phyloP scores from a whole-genome alignment of 495 filamentous ascomycete species.

The Xylaria flabelliformis region DNA sequence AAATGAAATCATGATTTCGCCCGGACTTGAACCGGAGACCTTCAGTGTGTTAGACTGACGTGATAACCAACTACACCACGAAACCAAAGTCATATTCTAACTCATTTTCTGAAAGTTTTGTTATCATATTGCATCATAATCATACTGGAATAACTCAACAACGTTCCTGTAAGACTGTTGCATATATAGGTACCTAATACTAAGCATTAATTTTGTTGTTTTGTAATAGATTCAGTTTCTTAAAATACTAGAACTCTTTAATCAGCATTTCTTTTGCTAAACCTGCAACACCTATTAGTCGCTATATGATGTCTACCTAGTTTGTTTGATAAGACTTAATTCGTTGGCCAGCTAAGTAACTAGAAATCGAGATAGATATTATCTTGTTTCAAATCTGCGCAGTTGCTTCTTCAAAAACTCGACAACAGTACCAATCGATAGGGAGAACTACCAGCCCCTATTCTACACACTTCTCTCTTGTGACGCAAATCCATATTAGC shows the following conservation, averaged over 20 bases:
- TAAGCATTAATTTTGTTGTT: too few relatives aligned
- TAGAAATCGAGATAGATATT: background rate
- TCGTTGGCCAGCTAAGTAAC: background rate
- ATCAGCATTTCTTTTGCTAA: too few relatives aligned
- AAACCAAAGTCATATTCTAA: too few relatives aligned
- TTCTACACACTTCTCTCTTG: background rate
- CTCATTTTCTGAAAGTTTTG: too few relatives aligned
- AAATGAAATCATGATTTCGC: slow-evolving; percentile 14
- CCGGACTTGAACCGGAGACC: slow-evolving; percentile 26
- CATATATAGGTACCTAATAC: too few relatives aligned
- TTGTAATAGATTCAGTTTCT: too few relatives aligned
- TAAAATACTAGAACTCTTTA: too few relatives aligned
- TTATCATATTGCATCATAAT: too few relatives aligned
- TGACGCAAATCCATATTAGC: background rate
- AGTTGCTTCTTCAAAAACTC: background rate
- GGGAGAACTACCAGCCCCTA: background rate
- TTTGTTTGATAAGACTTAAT: background rate
- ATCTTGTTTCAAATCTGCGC: background rate
- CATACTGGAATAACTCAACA: too few relatives aligned
- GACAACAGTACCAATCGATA: background rate
- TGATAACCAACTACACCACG: slow-evolving; percentile 25
- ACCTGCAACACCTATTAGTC: background rate
- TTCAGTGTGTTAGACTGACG: slow-evolving; percentile 24
- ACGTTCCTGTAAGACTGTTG: too few relatives aligned
- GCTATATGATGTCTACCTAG: background rate